Evolutionary conservation across 768 basidiomycete species (phyloP), one percentile per base, ranked within the genome.

Genomic region (Xanthoconium purpureum): DNA sequence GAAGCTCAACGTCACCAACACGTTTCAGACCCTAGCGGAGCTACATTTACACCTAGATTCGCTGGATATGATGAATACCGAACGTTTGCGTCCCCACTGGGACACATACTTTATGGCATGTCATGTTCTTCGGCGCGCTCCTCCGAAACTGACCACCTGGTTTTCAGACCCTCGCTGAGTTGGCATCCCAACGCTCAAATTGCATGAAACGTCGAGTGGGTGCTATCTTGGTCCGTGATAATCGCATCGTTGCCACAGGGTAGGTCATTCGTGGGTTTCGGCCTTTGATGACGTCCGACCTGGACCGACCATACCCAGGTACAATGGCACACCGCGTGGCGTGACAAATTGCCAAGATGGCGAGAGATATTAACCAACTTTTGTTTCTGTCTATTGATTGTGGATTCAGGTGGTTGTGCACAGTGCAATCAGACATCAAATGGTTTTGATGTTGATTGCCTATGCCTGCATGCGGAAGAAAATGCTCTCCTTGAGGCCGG

Each of bases 201-300:
- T 97, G 95, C 69, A 97, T 98, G 94, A 97, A 98, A 70, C 83
- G 95, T 9, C 82, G 97, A 3, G 97, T 99, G 0, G 97, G 97
- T 9, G 95, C 95, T 0, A 84, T 99, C 18, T 76, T 99, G 30
- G 95, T 98, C 32, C 84, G 91, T 0, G 87, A 90, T 54, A 85
- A 88, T 59, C 83, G 90, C 30, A 82, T 93, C 28, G 74, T 93
- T 20, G 81, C 89, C 32, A 90, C 91, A 13, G 91, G 91, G 89
- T 89, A 72, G 48, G 77, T 63, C 37, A 3, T 14, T 12, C 58
- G 45, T 48, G 50, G 40, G 47, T 50, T 50, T 40, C 38, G 15
- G 28, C 20, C n/a, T n/a, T 8, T 32, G 38, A 18, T 42, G 15
- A 40, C 44, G 10, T 60, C 47, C 43, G 44, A 52, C 8, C 48